Percentiles rank a stretch among this genome's conserved stretches.
phyloP scores from a whole-genome alignment of 257 asterid genomes.

The Solanum pinnatisectum region DNA sequence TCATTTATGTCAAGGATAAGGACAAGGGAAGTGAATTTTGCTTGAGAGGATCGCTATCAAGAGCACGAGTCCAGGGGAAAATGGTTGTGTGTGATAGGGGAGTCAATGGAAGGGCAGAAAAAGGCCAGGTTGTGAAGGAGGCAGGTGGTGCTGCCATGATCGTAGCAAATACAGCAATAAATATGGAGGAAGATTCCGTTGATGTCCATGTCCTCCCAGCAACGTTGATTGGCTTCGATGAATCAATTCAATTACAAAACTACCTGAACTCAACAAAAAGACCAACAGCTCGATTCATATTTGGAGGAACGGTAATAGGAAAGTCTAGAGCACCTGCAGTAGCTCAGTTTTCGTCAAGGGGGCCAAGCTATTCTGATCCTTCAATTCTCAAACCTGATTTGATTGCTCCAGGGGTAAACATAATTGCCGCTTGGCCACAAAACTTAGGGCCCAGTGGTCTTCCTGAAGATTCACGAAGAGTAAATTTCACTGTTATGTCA shows the following conservation, averaged over 20 bases:
- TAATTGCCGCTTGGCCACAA: constrained; percentile 92
- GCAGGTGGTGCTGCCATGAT: constrained; percentile 84
- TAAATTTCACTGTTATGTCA: constrained; percentile 83
- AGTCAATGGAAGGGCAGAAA: constrained; percentile 77
- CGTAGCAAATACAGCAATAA: constrained; percentile 57
- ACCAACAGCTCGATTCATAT: constrained; percentile 58
- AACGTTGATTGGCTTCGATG: constrained; percentile 60
- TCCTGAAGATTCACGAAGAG: constrained; percentile 78
- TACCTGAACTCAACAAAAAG: constrained; percentile 46
- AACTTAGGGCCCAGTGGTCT: constrained; percentile 85
- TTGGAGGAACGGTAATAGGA: constrained; percentile 61
- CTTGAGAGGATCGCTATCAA: constrained; percentile 63
- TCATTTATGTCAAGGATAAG: constrained; percentile 54
- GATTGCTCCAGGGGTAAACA: constrained; percentile 91
- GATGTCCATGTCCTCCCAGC: constrained; percentile 85
- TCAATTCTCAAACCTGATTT: constrained; percentile 79
- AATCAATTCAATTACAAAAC: constrained; percentile 35
- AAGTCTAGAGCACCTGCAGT: constrained; percentile 72
- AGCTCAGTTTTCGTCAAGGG: constrained; percentile 87
- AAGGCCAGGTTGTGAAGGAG: constrained; percentile 74
- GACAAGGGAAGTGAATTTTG: constrained; percentile 58
- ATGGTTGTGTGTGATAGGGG: constrained; percentile 87
- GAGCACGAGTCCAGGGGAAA: constrained; percentile 46
- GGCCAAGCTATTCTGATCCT: constrained; percentile 77
- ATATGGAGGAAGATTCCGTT: constrained; percentile 77